Percentiles rank a stretch among this genome's conserved stretches.
Conservation (phyloP, 441 rosid species). For the Pelargonium myrrhifolium region DNA sequence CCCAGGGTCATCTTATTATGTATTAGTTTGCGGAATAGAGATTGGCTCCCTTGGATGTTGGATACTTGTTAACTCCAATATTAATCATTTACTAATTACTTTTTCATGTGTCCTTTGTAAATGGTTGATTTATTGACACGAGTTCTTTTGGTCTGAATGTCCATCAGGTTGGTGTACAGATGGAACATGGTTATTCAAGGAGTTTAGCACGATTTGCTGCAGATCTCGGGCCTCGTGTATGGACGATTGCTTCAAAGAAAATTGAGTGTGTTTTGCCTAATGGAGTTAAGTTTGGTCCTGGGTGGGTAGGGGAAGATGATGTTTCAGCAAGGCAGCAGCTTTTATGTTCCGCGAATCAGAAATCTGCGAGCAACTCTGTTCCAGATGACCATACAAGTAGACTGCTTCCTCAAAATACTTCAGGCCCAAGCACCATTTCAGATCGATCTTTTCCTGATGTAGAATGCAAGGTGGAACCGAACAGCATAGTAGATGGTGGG, state of each 20-base stretch:
- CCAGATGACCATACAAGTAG: constrained; percentile 29
- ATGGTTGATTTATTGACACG: constrained; percentile 5
- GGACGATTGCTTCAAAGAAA: constrained; percentile 48
- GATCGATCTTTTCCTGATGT: constrained; percentile 24
- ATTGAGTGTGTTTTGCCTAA: constrained; percentile 37
- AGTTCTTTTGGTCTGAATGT: constrained; percentile 12
- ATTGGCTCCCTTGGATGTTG: background rate
- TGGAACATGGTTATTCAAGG: constrained; percentile 60
- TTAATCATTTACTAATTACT: background rate
- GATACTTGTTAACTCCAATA: background rate
- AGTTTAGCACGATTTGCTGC: constrained; percentile 58
- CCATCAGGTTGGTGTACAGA: constrained; percentile 59
- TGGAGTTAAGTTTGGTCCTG: constrained; percentile 42
- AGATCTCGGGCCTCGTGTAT: constrained; percentile 49
- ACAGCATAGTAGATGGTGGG: constrained; percentile 16
- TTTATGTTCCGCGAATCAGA: constrained; percentile 23
- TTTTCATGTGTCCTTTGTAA: background rate
- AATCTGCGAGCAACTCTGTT: constrained; percentile 17
- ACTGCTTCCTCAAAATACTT: constrained; percentile 29
- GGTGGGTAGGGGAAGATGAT: constrained; percentile 61
- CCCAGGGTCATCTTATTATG: background rate
- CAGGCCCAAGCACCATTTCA: constrained; percentile 26
- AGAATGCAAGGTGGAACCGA: constrained; percentile 28
- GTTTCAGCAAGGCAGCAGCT: constrained; percentile 18
- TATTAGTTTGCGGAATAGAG: background rate